Percentiles rank a stretch among this genome's conserved stretches.
phyloP scores from a whole-genome alignment of 257 asterid genomes.

The Plantago major region DNA sequence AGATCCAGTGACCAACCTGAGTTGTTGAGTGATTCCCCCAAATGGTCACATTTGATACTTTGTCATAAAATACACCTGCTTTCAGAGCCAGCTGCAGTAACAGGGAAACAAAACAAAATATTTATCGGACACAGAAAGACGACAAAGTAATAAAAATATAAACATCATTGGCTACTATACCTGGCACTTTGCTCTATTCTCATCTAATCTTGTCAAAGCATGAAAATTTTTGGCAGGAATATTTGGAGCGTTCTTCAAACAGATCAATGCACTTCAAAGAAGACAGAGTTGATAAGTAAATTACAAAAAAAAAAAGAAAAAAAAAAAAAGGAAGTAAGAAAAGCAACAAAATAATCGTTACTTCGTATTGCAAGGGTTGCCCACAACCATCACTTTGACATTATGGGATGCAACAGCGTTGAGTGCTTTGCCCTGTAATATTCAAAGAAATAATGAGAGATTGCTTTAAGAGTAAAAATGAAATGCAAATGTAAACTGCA shows the following conservation, averaged over 20 bases:
- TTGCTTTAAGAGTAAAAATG: not conserved
- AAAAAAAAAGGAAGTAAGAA: not conserved
- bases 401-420: conserved; percentile 90
- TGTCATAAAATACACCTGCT: conserved; percentile 95
- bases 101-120: not conserved
- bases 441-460: not conserved
- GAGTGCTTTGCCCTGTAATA: conserved; percentile 89
- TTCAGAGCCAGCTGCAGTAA: conserved; percentile 75
- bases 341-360: conserved; percentile 19
- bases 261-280: conserved; percentile 82
- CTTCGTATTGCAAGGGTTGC: conserved; percentile 99
- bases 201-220: conserved; percentile 93
- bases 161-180: conserved; percentile 22
- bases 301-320: conserved; percentile 6
- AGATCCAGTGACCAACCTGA: conserved; percentile 52
- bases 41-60: conserved; percentile 86
- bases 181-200: conserved; percentile 98
- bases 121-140: not conserved
- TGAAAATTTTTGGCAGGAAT: conserved; percentile 93
- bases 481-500: not conserved
- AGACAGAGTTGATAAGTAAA: conserved; percentile 33
- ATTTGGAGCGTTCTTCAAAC: conserved; percentile 93
- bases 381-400: conserved; percentile 88
- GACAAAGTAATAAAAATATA: not conserved
- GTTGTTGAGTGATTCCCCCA: conserved; percentile 99